Conservation (phyloP, 192 early-diverging fungal genomes). For the Dissophora globulifera region DNA sequence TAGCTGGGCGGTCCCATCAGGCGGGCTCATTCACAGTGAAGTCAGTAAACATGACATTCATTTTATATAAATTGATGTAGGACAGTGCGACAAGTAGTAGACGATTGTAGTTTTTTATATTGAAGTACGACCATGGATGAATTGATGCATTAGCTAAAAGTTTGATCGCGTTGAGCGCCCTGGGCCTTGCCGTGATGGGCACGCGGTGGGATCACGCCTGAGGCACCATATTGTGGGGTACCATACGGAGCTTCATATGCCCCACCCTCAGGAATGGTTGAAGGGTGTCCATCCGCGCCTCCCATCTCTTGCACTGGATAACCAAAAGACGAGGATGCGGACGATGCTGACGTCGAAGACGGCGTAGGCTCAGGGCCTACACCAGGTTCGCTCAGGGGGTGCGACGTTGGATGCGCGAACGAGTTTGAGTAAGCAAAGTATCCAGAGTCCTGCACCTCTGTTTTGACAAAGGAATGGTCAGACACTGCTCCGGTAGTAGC, state of each 20-base stretch:
- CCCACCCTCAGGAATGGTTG: slow-evolving; percentile 15
- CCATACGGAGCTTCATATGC: slow-evolving; percentile 15
- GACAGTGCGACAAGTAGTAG: no score
- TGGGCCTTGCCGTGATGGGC: not conserved
- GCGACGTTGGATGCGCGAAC: slow-evolving; percentile 2
- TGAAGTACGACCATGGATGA: no score
- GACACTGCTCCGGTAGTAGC: not conserved
- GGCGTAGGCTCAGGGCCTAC: slow-evolving; percentile 9
- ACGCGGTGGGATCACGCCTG: not conserved
- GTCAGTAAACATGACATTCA: no score
- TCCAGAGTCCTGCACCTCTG: slow-evolving; percentile 4
- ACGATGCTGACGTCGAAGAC: slow-evolving; percentile 14
- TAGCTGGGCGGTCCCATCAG: no score
- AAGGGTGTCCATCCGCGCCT: slow-evolving; percentile 5
- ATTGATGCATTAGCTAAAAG: no score
- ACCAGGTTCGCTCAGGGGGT: slow-evolving; percentile 3
- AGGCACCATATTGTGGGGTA: not conserved
- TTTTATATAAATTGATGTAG: no score
- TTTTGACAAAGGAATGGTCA: slow-evolving; percentile 11
- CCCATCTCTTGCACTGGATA: slow-evolving; percentile 21
- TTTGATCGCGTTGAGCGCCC: no score
- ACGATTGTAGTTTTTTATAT: no score
- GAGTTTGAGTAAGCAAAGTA: slow-evolving; percentile 14
- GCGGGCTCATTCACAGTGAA: no score
- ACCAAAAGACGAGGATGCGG: slow-evolving; percentile 26